Evolutionary conservation across 768 basidiomycete genomes (phyloP).

Genomic region (Omphalotus guepiniiformis): DNA sequence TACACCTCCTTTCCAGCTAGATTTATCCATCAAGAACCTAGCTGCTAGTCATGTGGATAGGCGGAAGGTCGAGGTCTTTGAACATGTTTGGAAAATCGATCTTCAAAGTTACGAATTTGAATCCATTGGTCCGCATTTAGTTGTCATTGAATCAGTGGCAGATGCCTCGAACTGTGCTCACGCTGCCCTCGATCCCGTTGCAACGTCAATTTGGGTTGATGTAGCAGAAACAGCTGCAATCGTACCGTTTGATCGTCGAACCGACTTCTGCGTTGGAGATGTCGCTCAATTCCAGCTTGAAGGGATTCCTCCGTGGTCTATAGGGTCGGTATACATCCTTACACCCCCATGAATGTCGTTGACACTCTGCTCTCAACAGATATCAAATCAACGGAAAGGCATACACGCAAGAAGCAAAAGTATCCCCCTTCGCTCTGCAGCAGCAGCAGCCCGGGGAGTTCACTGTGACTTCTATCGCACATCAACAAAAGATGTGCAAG

Average conservation of each 20-base stretch:
- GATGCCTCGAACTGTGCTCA: slow-evolving; percentile 86
- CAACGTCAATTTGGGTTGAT: slow-evolving; percentile 74
- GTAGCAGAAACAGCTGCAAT: slow-evolving; percentile 97
- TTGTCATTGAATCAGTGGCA: slow-evolving; percentile 71
- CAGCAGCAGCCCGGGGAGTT: slow-evolving; percentile 85
- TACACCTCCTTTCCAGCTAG: slow-evolving; percentile 78
- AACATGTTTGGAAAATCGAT: slow-evolving; percentile 64
- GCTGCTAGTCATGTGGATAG: slow-evolving; percentile 62
- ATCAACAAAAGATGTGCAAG: slow-evolving; percentile 91
- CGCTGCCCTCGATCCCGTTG: slow-evolving; percentile 55
- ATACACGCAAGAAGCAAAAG: slow-evolving; percentile 68
- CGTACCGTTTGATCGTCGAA: slow-evolving; percentile 71
- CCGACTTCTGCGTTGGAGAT: slow-evolving; percentile 89
- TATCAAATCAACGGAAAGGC: slow-evolving; percentile 78
- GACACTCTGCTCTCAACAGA: slow-evolving; percentile 34
- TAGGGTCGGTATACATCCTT: slow-evolving; percentile 50
- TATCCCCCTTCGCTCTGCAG: slow-evolving; percentile 79
- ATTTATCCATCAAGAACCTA: slow-evolving; percentile 72
- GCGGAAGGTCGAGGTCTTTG: slow-evolving; percentile 46
- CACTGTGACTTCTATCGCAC: slow-evolving; percentile 81
- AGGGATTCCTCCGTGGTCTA: slow-evolving; percentile 89
- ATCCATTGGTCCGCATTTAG: slow-evolving; percentile 76
- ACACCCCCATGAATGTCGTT: slow-evolving; percentile 9
- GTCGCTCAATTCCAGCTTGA: slow-evolving; percentile 88
- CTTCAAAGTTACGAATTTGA: slow-evolving; percentile 68